Conservation (phyloP, 768 basidiomycete species). For the Tricholoma flavovirens region DNA sequence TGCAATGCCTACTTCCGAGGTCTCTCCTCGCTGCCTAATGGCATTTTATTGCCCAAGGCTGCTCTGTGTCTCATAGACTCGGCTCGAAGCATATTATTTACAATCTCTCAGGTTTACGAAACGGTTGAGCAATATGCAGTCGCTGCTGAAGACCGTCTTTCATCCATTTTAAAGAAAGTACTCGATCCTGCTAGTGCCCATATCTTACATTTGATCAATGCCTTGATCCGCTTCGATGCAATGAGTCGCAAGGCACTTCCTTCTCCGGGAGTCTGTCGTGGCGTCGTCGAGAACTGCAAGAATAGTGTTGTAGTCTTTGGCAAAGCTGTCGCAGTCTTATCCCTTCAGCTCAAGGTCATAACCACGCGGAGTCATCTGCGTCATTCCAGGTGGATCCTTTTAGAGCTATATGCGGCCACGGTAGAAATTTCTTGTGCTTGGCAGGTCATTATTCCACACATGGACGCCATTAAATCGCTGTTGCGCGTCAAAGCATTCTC, state of each 20-base stretch:
- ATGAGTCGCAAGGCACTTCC: conserved; percentile 66
- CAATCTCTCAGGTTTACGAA: conserved; percentile 86
- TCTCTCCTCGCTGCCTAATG: conserved; percentile 71
- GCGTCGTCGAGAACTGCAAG: conserved; percentile 75
- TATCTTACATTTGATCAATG: conserved; percentile 78
- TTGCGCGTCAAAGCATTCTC: conserved; percentile 32
- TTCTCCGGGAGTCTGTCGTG: conserved; percentile 64
- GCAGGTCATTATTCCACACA: conserved; percentile 67
- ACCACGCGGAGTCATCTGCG: conserved; percentile 75
- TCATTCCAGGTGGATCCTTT: conserved; percentile 78
- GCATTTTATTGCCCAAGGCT: conserved; percentile 62
- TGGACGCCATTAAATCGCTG: conserved; percentile 64
- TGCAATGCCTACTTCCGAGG: conserved; percentile 92
- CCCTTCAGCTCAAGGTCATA: conserved; percentile 74
- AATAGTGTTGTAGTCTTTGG: conserved; percentile 80
- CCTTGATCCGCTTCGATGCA: conserved; percentile 88
- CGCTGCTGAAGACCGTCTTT: conserved; percentile 76
- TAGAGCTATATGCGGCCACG: conserved; percentile 85
- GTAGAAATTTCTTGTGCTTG: conserved; percentile 86
- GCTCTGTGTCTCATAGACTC: conserved; percentile 74
- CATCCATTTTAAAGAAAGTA: conserved; percentile 75
- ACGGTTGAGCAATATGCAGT: conserved; percentile 83
- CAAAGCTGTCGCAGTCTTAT: conserved; percentile 81
- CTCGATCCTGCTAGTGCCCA: conserved; percentile 79
- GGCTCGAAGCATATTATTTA: conserved; percentile 89